Conservation (phyloP, 768 basidiomycete species). For the Rhodosporidiobolus sp. region DNA sequence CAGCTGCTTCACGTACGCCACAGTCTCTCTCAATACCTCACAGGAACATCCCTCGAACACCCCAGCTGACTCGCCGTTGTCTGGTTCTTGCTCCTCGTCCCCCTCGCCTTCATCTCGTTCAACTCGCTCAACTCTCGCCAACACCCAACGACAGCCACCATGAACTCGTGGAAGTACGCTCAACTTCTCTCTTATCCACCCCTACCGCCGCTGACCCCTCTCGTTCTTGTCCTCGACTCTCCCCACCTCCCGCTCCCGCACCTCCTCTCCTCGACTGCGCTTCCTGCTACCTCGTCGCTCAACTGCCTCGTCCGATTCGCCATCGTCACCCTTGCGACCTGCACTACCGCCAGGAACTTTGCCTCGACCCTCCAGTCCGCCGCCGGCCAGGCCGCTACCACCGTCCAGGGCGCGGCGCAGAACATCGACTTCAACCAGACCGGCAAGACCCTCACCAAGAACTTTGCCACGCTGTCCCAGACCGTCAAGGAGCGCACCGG, state of each 20-base stretch:
- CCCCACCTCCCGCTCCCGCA: no score
- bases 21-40: no score
- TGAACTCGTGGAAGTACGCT: constrained; percentile 12
- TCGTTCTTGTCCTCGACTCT: neutral
- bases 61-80: neutral
- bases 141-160: neutral
- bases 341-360: constrained; percentile 8
- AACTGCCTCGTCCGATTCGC: no score
- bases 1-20: no score
- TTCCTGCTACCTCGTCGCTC: no score
- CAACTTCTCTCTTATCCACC: neutral
- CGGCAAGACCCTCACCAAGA: constrained; percentile 20
- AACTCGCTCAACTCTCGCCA: neutral
- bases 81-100: neutral
- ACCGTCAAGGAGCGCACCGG: constrained; percentile 68
- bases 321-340: neutral
- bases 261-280: neutral
- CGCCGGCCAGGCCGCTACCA: constrained; percentile 23
- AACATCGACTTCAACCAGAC: constrained; percentile 34
- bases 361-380: constrained; percentile 14
- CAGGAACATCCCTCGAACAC: no score
- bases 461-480: constrained; percentile 37
- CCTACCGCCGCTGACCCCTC: neutral
- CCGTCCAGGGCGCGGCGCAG: constrained; percentile 18
- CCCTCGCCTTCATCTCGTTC: neutral